Evolutionary conservation across 176 grass and related monocot genomes (phyloP).

Genomic region (Miscanthus lutarioriparius): DNA sequence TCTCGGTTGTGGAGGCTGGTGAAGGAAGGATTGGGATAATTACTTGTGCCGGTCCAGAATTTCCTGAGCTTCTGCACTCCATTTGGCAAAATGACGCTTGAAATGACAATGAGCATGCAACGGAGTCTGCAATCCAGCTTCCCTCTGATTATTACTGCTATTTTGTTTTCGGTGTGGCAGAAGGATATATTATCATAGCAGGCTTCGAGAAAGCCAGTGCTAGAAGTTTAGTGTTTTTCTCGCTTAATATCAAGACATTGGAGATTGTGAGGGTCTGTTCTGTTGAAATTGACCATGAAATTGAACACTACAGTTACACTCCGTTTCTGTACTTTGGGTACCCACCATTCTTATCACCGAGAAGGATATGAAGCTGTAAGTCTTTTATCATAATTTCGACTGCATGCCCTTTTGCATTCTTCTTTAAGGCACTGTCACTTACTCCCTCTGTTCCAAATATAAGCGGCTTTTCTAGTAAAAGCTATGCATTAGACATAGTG

Average conservation of each 20-base stretch:
- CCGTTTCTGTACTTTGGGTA: not conserved
- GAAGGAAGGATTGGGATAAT: not conserved
- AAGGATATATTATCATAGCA: not conserved
- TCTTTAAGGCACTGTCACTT: not conserved
- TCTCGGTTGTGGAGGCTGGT: not conserved
- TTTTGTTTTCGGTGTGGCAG: not conserved
- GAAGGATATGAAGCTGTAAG: not conserved
- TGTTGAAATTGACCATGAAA: no score
- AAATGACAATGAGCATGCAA: not conserved
- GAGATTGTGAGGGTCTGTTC: not conserved
- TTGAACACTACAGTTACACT: rapidly evolving
- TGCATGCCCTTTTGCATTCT: not conserved
- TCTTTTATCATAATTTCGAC: not conserved
- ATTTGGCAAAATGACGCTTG: not conserved
- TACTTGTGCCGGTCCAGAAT: rapidly evolving
- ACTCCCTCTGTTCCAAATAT: no score
- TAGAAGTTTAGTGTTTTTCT: not conserved
- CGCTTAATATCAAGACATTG: not conserved
- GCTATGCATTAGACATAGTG: no score
- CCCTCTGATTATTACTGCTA: not conserved
- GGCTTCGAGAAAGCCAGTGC: rapidly evolving
- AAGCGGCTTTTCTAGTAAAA: no score
- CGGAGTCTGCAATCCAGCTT: not conserved
- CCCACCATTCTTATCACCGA: not conserved
- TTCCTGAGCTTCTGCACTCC: not conserved